Conservation (phyloP, 2,329 filamentous ascomycete genomes). For the Colletotrichum musicola region DNA sequence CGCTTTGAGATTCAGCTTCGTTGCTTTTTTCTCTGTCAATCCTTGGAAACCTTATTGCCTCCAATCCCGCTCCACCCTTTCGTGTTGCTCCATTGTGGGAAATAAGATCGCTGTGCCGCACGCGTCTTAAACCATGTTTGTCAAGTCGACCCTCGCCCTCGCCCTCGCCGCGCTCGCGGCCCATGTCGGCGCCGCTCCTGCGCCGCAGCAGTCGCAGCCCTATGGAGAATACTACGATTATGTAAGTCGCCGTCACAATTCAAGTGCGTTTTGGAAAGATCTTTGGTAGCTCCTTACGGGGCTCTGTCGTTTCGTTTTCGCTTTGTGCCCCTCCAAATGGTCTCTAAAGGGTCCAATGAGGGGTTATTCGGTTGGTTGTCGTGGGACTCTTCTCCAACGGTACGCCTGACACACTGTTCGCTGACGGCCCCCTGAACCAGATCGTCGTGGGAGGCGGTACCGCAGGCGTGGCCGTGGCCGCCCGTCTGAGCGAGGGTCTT, state of each 20-base stretch:
- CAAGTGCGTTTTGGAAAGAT: not conserved
- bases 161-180: slow-evolving; percentile 26
- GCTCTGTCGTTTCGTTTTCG: not conserved
- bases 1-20: no score
- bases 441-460: slow-evolving; percentile 52
- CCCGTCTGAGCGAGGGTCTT: slow-evolving; percentile 43
- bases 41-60: not conserved
- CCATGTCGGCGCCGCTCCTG: slow-evolving; percentile 21
- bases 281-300: slow-evolving; percentile 19
- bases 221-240: slow-evolving; percentile 34
- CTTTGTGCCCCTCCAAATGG: not conserved
- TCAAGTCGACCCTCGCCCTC: slow-evolving; percentile 26
- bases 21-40: not conserved
- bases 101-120: slow-evolving; percentile 13
- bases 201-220: slow-evolving; percentile 20
- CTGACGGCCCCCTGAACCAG: slow-evolving; percentile 18
- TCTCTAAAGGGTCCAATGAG: no score
- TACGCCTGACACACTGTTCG: slow-evolving; percentile 8
- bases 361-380: no score
- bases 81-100: not conserved
- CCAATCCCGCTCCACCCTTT: slow-evolving; percentile 7
- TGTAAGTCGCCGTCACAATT: slow-evolving; percentile 23
- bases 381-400: not conserved
- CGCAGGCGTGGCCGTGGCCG: slow-evolving; percentile 49
- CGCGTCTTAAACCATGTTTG: slow-evolving; percentile 34